Conservation (phyloP, 331 rosid genomes). For the Ulmus americana region DNA sequence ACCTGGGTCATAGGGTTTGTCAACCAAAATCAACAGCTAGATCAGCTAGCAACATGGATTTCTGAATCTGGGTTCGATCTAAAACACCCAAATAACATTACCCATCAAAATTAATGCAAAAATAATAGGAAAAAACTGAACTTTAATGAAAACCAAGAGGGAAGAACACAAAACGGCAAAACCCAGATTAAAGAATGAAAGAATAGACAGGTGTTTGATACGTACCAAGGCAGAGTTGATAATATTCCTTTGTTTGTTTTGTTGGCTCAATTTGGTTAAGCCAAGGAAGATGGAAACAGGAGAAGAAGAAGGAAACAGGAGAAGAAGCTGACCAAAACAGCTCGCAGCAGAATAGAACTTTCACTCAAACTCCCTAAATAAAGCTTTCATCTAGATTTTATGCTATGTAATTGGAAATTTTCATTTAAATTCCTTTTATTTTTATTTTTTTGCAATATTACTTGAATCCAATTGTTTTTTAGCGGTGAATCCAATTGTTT, state of each 20-base stretch:
- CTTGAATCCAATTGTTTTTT: too few species aligned
- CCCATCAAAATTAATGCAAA: conserved; percentile 8
- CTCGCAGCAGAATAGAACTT: conserved; percentile 17
- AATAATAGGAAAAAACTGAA: not conserved
- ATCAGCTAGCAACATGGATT: conserved; percentile 13
- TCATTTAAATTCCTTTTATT: too few species aligned
- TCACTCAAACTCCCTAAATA: conserved; percentile 7
- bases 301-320: conserved; percentile 2
- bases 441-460: too few species aligned
- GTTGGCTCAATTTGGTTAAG: not conserved
- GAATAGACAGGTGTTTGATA: conserved; percentile 12
- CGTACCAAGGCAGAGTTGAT: conserved; percentile 15
- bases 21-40: conserved; percentile 26
- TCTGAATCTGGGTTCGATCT: conserved; percentile 44
- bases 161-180: conserved; percentile 14
- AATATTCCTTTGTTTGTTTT: conserved; percentile 5
- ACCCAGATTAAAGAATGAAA: conserved; percentile 6
- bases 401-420: too few species aligned
- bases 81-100: conserved; percentile 27
- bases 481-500: too few species aligned
- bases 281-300: conserved; percentile 1
- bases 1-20: conserved; percentile 18
- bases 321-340: conserved; percentile 19
- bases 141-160: conserved; percentile 16
- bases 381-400: too few species aligned